Base-by-base conservation (phyloP, 1,139 yeast species). In the Pichia sp. region DNA sequence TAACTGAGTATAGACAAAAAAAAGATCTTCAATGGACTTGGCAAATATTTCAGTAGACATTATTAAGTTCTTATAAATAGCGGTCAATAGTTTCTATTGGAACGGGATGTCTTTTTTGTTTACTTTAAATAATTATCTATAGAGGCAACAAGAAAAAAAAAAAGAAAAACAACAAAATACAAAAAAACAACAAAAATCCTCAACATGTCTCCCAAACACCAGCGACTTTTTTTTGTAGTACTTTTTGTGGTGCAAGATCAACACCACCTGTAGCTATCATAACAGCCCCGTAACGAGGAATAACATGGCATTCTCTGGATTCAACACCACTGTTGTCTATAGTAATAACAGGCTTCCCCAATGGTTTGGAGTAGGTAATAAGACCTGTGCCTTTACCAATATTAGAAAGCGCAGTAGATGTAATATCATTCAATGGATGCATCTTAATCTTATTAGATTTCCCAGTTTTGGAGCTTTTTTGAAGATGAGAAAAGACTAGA, bases 211-310 rank as follows among this genome's bases (percentile, higher is more conserved):
- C 67, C 94, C 95, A 84, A 27, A 65, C 65, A 0, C 92, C 92
- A 35, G 68, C 61, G 12, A 68, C 62, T 59, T 80, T 86, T 50
- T 70, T 72, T 60, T 90, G 97, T 3, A 69, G 69, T 1, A 89
- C 94, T 60, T 87, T 83, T 27, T 82, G 69, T 1, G 87, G 95
- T 5, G 96, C 95, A 42, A 90, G 66, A 57, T 90, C 97, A 95
- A 96, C 90, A 9, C 96, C 96, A 27, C 85, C 73, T 25, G 89
- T 74, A 4, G 95, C 99, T 2, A 98, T 92, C 98, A 94, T 92
- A 59, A 92, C 95, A 10, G 41, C 29, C 36, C 97, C 97, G 60
- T 86, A 80, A 46, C 96, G 67, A 1, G 97, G 97, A 38, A 89
- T 82, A 25, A 90, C 96, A 65, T 87, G 89, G 54, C 95, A 87